Evolutionary conservation across 768 basidiomycete species (phyloP).

Genomic region (Lactarius vividus): DNA sequence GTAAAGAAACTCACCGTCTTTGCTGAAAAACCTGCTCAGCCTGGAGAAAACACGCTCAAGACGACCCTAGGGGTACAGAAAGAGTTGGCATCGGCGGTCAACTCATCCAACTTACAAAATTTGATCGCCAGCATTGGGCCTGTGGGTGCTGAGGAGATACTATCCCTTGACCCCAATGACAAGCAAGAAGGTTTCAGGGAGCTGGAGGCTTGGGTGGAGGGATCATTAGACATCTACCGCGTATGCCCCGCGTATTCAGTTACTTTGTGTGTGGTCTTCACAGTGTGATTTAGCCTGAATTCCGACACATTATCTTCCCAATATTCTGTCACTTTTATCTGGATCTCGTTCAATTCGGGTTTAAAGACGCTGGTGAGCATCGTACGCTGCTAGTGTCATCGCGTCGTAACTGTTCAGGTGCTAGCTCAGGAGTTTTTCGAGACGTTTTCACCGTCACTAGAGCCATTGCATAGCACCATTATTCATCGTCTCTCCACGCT

Average conservation of each 20-base stretch:
- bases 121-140: conserved; percentile 75
- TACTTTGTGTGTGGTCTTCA: conserved; percentile 12
- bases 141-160: conserved; percentile 78
- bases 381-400: conserved; percentile 1
- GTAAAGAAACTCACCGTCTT: conserved; percentile 61
- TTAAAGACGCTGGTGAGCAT: conserved; percentile 80
- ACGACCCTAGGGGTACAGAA: conserved; percentile 64
- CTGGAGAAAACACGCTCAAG: conserved; percentile 69
- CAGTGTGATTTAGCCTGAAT: conserved; percentile 66
- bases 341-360: conserved; percentile 87
- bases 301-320: conserved; percentile 89
- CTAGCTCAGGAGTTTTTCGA: conserved; percentile 74
- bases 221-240: conserved; percentile 87
- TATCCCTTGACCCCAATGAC: conserved; percentile 79
- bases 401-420: conserved; percentile 24
- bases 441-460: conserved; percentile 65
- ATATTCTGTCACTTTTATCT: conserved; percentile 98
- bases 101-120: conserved; percentile 68
- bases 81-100: conserved; percentile 66
- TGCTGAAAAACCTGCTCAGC: conserved; percentile 62
- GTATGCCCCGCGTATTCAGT: conserved; percentile 41
- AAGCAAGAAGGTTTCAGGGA: conserved; percentile 84
- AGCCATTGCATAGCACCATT: conserved; percentile 60
- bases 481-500: conserved; percentile 79
- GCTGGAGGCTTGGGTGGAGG: conserved; percentile 85